Evolutionary conservation across 1,284 basidiomycete genomes (phyloP).

Genomic region (Apiotrichum akiyoshidainum): DNA sequence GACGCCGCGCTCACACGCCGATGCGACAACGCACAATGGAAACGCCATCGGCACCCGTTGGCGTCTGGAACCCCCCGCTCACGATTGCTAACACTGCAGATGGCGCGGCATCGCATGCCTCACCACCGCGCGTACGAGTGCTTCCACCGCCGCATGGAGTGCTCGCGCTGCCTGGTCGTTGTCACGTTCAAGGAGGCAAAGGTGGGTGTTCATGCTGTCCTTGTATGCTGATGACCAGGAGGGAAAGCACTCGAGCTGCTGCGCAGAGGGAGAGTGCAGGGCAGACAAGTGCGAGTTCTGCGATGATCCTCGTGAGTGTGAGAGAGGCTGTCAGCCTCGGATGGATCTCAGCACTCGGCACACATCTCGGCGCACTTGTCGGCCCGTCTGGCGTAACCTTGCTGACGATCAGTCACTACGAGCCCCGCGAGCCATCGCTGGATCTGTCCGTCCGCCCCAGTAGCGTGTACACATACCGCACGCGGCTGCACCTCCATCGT

Average conservation of each 20-base stretch:
- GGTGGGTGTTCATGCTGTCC: conserved; percentile 14
- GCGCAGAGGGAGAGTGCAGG: background rate
- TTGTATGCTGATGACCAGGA: conserved; percentile 3
- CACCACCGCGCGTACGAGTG: conserved; percentile 46
- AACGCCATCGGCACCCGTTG: background rate
- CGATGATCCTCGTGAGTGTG: conserved; percentile 3
- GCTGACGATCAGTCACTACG: conserved; percentile 2
- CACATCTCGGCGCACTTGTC: too few relatives aligned
- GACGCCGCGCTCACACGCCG: too few relatives aligned
- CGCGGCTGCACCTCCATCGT: conserved; percentile 62
- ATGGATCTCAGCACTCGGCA: background rate
- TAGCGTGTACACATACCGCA: conserved; percentile 56
- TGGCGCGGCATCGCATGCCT: conserved; percentile 33
- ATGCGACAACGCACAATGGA: too few relatives aligned
- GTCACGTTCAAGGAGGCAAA: conserved; percentile 31
- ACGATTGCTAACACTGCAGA: conserved; percentile 19
- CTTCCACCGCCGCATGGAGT: conserved; percentile 43
- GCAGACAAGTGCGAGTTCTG: conserved; percentile 20
- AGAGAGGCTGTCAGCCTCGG: background rate
- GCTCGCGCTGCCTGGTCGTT: conserved; percentile 29
- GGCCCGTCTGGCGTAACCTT: background rate
- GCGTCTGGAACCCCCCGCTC: background rate
- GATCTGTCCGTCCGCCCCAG: conserved; percentile 41
- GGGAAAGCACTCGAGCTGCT: conserved; percentile 6
- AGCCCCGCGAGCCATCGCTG: conserved; percentile 26